A percentile compares a stretch with the other conserved stretches of the same genome.
Conservation (phyloP, 2,329 filamentous ascomycete genomes). For the Leptographium lundbergii region DNA sequence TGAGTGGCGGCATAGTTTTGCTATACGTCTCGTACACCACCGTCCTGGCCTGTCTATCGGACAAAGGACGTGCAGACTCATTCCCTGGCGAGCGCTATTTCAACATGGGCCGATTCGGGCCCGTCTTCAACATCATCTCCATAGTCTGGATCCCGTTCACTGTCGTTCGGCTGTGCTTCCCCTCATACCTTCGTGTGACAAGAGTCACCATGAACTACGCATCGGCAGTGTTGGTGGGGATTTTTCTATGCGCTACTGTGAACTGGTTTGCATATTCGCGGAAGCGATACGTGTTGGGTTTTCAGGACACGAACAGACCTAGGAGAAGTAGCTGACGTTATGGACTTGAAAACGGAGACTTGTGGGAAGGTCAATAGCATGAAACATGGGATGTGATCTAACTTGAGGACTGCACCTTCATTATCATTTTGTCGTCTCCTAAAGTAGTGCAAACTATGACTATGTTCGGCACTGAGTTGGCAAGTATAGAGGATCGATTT, state of each 20-base stretch:
- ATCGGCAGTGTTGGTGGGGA: neutral
- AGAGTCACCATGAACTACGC: slow-evolving; percentile 1
- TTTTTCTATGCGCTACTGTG: neutral
- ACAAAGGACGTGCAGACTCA: neutral
- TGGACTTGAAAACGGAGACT: too few relatives aligned
- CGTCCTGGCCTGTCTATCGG: neutral
- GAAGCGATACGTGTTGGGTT: neutral
- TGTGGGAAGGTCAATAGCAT: too few relatives aligned
- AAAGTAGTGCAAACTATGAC: too few relatives aligned
- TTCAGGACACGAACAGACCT: neutral
- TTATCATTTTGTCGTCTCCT: too few relatives aligned
- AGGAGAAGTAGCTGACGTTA: too few relatives aligned
- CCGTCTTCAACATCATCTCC: neutral
- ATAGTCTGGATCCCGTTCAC: slow-evolving; percentile 2
- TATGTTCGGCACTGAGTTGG: too few relatives aligned
- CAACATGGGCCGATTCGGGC: neutral
- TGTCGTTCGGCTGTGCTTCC: slow-evolving; percentile 1
- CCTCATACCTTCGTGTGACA: neutral
- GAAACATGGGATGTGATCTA: too few relatives aligned
- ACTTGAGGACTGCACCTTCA: too few relatives aligned
- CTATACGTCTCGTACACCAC: slow-evolving; percentile 1
- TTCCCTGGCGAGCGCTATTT: neutral
- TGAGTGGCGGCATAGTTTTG: neutral
- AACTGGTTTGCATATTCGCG: slow-evolving; percentile 1
- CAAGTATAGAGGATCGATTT: too few relatives aligned